Percentiles rank a stretch among this genome's conserved stretches.
These are phyloP conservation scores for Talaromyces sp. DNA, from an alignment of 2,329 filamentous ascomycete species.

Conservation along the genomic window DNA sequence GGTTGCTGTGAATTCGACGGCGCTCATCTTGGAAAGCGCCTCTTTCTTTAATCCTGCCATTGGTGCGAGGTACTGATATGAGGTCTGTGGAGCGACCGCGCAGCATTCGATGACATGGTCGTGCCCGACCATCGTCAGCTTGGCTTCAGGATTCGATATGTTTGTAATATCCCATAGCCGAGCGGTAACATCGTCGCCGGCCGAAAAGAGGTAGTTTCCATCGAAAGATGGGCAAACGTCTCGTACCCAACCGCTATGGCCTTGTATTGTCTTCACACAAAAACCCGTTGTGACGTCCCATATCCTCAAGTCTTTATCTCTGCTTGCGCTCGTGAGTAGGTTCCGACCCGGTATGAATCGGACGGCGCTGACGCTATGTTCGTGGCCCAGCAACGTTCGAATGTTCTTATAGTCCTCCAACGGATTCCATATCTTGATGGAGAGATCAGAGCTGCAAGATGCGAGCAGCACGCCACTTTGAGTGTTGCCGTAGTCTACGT, in stretches of 20 bases:
- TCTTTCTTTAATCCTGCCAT: conserved; percentile 81
- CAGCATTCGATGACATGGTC: conserved; percentile 86
- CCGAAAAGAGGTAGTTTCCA: conserved; percentile 76
- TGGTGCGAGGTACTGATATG: conserved; percentile 72
- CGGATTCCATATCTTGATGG: conserved; percentile 94
- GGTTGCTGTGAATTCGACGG: conserved; percentile 85
- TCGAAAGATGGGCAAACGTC: conserved; percentile 79
- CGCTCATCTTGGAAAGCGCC: conserved; percentile 63
- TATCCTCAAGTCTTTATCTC: conserved; percentile 79
- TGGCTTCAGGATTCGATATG: conserved; percentile 58
- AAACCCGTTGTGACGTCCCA: conserved; percentile 95
- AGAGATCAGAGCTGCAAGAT: conserved; percentile 82
- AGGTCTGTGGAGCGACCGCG: conserved; percentile 73
- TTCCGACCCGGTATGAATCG: conserved; percentile 87
- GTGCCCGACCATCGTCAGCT: conserved; percentile 77
- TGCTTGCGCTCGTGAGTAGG: conserved; percentile 77
- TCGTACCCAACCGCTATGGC: conserved; percentile 87
- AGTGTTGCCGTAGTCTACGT: conserved; percentile 86
- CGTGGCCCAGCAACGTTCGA: conserved; percentile 82
- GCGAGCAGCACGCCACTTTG: conserved; percentile 74
- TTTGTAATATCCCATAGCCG: conserved; percentile 80
- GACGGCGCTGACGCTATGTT: conserved; percentile 85
- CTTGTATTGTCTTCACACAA: conserved; percentile 82
- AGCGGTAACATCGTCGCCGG: conserved; percentile 76
- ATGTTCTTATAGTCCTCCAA: conserved; percentile 94